Evolutionary conservation across 495 filamentous ascomycete species (phyloP).

Genomic region (Copromyces sp.): DNA sequence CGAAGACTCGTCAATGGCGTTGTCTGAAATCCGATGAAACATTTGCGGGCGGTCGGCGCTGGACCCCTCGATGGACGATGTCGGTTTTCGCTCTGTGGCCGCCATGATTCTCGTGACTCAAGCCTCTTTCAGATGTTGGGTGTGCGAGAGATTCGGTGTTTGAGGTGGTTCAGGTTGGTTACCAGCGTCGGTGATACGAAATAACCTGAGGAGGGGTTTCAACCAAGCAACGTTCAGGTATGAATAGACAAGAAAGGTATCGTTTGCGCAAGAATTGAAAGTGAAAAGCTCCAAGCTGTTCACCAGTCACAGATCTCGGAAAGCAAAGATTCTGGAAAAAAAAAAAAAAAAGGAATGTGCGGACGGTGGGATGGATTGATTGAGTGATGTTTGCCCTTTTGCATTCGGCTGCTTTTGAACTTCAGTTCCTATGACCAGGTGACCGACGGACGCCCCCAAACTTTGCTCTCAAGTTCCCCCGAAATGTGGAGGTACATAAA

Average conservation of each 20-base stretch:
- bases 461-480: not conserved
- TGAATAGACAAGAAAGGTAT: not conserved
- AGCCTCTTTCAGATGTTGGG: not conserved
- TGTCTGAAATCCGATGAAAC: conserved; percentile 3
- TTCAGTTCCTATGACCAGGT: not conserved
- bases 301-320: not conserved
- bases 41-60: not conserved
- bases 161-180: not conserved
- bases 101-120: not conserved
- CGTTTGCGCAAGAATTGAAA: not conserved
- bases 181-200: not conserved
- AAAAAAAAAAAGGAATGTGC: not conserved
- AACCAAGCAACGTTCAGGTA: not conserved
- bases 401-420: not conserved
- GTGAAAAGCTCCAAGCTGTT: not conserved
- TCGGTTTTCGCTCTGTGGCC: not conserved
- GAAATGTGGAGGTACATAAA: not conserved
- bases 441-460: not conserved
- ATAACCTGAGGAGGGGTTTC: not conserved
- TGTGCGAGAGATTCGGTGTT: not conserved
- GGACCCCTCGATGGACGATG: not conserved
- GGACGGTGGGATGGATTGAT: not conserved
- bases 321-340: not conserved
- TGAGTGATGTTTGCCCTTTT: not conserved
- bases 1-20: conserved; percentile 25